Base-by-base conservation (phyloP, 169 alveolate genomes). In the Plasmodium malariae region DNA sequence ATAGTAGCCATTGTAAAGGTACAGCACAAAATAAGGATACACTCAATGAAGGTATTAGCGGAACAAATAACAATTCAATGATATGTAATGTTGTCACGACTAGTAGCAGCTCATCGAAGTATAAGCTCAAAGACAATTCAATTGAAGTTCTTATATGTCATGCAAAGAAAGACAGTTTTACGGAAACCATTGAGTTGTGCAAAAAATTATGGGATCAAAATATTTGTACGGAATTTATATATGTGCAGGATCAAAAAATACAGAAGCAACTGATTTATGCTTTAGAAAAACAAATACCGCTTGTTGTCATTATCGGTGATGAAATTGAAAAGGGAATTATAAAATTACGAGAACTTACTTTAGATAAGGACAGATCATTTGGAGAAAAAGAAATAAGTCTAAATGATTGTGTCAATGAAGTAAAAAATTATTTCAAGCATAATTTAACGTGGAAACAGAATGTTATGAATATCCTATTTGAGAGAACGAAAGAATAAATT, bases 221-320 rank as follows among this genome's bases (percentile, higher is more conserved):
- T 45, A 89, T 94, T 6, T 49, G 86, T 12, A 93, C 96, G 6
- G 95, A 91, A 49, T 94, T 91, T 70, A 89, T 57, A 26, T 92
- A 94, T 74, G 87, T 74, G 34, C 54, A 92, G 11, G 93, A 92
- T 57, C 94, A 93, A 28, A 93, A 87, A 40, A 43, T 94, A 43
- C 89, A 92, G 63, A 95, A 96, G 88, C 98, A 96, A 89, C 92
- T 96, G 68, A 97, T 94, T 26, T 95, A 94, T 43, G 97, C 98
- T 24, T 91, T 96, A 24, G 97, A 91, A 40, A 93, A 87, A 43
- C 93, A 88, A 89, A 86, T 89, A 40, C 93, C 93, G 3, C 83
- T 89, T 40, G 85, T 83, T 24, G 68, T 89, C 5, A 89, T 78
- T 26, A 89, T 89, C 21, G 91, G 93, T n/a, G 90, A 80, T 67